Evolutionary conservation across 2,329 filamentous ascomycete species (phyloP), one percentile per base, ranked within the genome.

Genomic region (Ceratocystis diversiconidia): DNA sequence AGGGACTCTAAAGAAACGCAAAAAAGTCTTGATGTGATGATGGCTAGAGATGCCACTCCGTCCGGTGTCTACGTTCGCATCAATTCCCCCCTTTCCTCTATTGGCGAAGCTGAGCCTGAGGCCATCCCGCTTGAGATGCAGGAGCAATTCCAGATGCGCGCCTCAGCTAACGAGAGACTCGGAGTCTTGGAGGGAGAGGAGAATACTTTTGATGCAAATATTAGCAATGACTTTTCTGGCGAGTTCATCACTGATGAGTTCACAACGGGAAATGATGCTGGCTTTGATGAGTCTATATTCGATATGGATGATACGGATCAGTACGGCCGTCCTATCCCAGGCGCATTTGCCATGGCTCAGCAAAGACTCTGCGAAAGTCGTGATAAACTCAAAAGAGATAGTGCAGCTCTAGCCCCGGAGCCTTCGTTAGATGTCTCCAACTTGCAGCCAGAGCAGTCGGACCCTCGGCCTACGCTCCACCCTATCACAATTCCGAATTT

Each of bases 281-380:
- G 80, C 1, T 89, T 90, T 72, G 86, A 90, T 68, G 87, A 90
- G 72, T 86, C 85, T 5, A 80, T 89, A 15, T 90, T 90, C 71
- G 87, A 90, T 69, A 79, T 84, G 41, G 79, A 87, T 63, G 84
- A 86, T 70, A 84, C 84, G 15, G 80, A 87, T 72, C 73, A 79
- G 68, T 86, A 82, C 71, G 84, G 84, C 17, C 77, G 84, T 25
- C 84, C 82, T 1, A 79, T 84, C 48, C 81, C 82, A 0, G 82
- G 82, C 4, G 79, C 80, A 0, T 85, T 85, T 73, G 81, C 80
- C 3, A 77, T 77, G 52, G 81, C 80, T 1, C 76, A 83, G 65
- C 78, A 78, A 41, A 66, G 50, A 50, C 61, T 67, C 28, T 25
- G 44, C 15, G 64, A 65, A 52, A 62, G 62, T 15, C 65, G 62